Percentiles rank a stretch among this genome's conserved stretches.
Conservation (phyloP, 768 basidiomycete genomes). For the Kwoniella newhampshirensis region DNA sequence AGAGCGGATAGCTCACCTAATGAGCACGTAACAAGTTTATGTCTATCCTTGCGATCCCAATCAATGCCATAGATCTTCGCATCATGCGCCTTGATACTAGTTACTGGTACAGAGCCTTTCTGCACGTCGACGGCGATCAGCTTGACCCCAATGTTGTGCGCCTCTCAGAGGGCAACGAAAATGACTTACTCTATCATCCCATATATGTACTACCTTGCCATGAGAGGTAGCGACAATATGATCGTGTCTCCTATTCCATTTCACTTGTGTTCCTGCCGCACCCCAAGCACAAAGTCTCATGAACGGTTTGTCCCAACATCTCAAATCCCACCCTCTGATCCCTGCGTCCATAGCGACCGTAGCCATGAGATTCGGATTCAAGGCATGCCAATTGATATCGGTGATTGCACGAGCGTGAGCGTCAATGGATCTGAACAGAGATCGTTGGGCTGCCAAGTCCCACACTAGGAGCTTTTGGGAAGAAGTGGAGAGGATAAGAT, state of each 20-base stretch:
- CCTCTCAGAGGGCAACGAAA: neutral
- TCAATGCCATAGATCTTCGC: slow-evolving; percentile 97
- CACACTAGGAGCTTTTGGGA: slow-evolving; percentile 68
- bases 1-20: slow-evolving; percentile 54
- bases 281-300: slow-evolving; percentile 65
- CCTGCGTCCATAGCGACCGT: slow-evolving; percentile 93
- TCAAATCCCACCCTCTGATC: slow-evolving; percentile 91
- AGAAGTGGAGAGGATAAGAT: slow-evolving; percentile 51
- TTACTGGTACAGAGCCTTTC: slow-evolving; percentile 84
- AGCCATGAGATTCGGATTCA: slow-evolving; percentile 77
- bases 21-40: slow-evolving; percentile 89
- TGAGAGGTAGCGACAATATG: slow-evolving; percentile 89
- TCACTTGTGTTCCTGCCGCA: slow-evolving; percentile 77
- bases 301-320: slow-evolving; percentile 63
- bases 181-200: slow-evolving; percentile 85
- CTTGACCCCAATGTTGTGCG: neutral
- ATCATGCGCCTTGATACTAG: slow-evolving; percentile 73
- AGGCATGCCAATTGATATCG: slow-evolving; percentile 95
- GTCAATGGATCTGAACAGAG: slow-evolving; percentile 78
- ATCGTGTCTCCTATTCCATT: slow-evolving; percentile 88
- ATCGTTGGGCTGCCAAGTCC: slow-evolving; percentile 75
- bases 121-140: slow-evolving; percentile 46
- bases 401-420: slow-evolving; percentile 94
- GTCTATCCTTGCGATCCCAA: slow-evolving; percentile 74
- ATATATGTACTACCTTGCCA: slow-evolving; percentile 78